Evolutionary conservation across 2,329 filamentous ascomycete genomes (phyloP).

Genomic region (Nemania abortiva): DNA sequence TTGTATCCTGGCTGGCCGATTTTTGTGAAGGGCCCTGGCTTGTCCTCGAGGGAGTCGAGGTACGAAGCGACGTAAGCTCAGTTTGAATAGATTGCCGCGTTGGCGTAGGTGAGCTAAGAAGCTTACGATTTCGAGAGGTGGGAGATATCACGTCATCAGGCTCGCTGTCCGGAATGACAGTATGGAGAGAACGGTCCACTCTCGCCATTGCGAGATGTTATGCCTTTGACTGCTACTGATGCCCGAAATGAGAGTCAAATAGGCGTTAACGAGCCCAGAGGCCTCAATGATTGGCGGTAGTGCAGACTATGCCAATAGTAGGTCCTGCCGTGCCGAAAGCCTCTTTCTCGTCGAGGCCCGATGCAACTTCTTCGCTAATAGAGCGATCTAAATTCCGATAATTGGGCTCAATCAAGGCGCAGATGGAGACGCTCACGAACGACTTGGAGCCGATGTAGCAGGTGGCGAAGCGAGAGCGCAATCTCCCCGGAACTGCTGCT

Average conservation of each 20-base stretch:
- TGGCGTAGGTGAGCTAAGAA: slow-evolving; percentile 39
- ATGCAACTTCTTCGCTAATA: background rate
- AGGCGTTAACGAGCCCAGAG: background rate
- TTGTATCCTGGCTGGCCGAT: slow-evolving; percentile 39
- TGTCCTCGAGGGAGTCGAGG: slow-evolving; percentile 41
- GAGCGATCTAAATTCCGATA: background rate
- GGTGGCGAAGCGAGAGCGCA: background rate
- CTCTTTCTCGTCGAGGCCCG: background rate
- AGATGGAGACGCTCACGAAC: background rate
- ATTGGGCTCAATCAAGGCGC: background rate
- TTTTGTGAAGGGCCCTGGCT: slow-evolving; percentile 40
- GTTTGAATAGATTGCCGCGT: slow-evolving; percentile 36
- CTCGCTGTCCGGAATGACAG: slow-evolving; percentile 49
- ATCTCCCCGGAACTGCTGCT: background rate
- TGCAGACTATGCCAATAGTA: background rate
- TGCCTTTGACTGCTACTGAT: slow-evolving; percentile 5
- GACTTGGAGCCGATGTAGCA: background rate
- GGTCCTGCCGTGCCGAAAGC: background rate
- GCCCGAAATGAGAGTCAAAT: slow-evolving; percentile 1
- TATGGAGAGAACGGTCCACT: slow-evolving; percentile 39
- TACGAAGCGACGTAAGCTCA: slow-evolving; percentile 36
- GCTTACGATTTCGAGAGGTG: slow-evolving; percentile 39
- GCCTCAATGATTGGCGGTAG: background rate
- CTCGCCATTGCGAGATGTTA: slow-evolving; percentile 36
- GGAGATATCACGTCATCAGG: slow-evolving; percentile 36